Base-by-base conservation (phyloP, 805 yeast genomes). In the Teunomyces funiuensis region DNA sequence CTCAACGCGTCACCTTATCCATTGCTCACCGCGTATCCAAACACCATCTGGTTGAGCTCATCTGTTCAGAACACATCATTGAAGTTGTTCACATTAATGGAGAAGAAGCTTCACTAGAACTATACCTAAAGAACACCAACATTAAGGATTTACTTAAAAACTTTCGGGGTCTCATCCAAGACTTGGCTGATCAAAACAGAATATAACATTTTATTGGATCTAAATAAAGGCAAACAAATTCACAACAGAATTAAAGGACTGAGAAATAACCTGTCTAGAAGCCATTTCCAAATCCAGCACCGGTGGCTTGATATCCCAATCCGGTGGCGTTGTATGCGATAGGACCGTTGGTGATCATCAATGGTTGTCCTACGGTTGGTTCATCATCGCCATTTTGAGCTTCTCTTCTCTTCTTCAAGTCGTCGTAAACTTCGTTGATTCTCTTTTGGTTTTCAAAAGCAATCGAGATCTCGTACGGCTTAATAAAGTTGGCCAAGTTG, bases 391-490 rank as follows among this genome's bases (percentile, higher is more conserved):
- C 54, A 43, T 66, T 69, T 51, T 77, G 83, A 43, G 79, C 74
- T 36, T 77, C 79, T 55, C 79, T 80, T 65, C 93, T 82, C 51
- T 72, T 81, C 58, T 82, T 80, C 61, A 87, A 75, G 55, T 87
- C 93, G 40, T 73, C 72, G 50, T 85, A 74, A 39, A 90, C 72
- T 60, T 76, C 85, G 51, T 78, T 70, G 46, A 89, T 63, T 46
- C 77, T 74, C 52, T 75, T 79, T 52, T 78, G 79, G 65, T 86
- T 89, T 65, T 91, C 97, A 54, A 83, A 83, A 56, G 83, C 80
- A 49, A 85, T 71, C 30, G 95, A 84, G 58, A 93, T 88, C 63
- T 81, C 84, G 66, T 89, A 93, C 41, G 99, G 99, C 73, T 86
- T 90, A 51, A 86, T 83, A 69, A 83, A 88, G 63, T 90, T 91